Percentiles rank a stretch among this genome's conserved stretches.
phyloP scores from a whole-genome alignment of 2,329 filamentous ascomycete species.

The Pseudopithomyces maydicus region DNA sequence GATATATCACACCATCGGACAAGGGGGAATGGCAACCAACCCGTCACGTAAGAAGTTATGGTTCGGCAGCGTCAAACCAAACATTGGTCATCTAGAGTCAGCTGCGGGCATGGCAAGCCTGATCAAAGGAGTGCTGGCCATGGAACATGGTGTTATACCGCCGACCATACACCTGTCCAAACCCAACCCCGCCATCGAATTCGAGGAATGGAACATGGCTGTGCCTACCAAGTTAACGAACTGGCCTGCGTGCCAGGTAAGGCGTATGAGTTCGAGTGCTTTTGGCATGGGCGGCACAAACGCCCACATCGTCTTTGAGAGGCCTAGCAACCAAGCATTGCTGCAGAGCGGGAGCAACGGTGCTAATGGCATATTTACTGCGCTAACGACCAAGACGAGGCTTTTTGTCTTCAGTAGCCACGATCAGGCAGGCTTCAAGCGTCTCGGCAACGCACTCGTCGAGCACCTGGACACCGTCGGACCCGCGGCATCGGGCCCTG shows the following conservation, averaged over 20 bases:
- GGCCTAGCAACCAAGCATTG: too few relatives aligned
- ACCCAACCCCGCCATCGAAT: constrained; percentile 21
- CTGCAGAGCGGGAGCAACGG: too few relatives aligned
- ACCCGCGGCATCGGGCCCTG: too few relatives aligned
- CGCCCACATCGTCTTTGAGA: constrained; percentile 1
- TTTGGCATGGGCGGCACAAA: constrained; percentile 11
- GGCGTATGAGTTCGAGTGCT: constrained; percentile 2
- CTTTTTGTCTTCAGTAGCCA: too few relatives aligned
- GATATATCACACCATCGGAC: not conserved
- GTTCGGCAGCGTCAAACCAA: not conserved
- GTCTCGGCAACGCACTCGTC: too few relatives aligned
- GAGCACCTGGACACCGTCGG: too few relatives aligned
- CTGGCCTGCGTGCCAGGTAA: not conserved
- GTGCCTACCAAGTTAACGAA: not conserved
- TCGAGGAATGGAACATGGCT: not conserved
- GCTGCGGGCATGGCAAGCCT: constrained; percentile 40
- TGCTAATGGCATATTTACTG: too few relatives aligned
- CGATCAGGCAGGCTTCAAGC: too few relatives aligned
- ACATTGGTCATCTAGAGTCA: constrained; percentile 30
- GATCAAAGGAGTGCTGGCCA: constrained; percentile 40
- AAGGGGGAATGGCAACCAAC: too few relatives aligned
- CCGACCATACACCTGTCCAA: constrained; percentile 37
- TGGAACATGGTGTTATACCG: constrained; percentile 36
- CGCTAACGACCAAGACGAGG: too few relatives aligned
- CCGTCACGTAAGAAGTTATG: not conserved